A percentile compares a stretch with the other conserved stretches of the same genome.
Conservation (phyloP, 371 early-diverging fungal genomes). For the Zopfochytrium polystomum region DNA sequence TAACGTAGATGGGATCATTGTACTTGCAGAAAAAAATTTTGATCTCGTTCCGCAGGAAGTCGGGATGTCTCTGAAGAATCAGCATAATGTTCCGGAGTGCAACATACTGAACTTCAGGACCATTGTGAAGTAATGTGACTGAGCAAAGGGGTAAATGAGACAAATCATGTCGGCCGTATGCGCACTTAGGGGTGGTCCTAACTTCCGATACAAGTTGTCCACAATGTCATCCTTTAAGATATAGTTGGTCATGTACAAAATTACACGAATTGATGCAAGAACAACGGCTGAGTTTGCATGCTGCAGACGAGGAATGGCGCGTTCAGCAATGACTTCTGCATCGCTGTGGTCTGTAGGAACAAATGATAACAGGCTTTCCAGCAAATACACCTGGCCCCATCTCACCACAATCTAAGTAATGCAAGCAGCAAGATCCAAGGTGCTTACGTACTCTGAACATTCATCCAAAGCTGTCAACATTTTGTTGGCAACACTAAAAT, state of each 20-base stretch:
- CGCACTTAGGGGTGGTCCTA: conserved; percentile 86
- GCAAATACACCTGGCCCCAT: conserved; percentile 94
- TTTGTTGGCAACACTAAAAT: conserved; percentile 73
- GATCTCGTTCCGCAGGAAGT: conserved; percentile 79
- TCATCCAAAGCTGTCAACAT: conserved; percentile 89
- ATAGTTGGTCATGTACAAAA: conserved; percentile 46
- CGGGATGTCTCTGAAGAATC: conserved; percentile 78
- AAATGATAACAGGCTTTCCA: conserved; percentile 80
- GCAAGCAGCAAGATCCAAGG: conserved; percentile 7
- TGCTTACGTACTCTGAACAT: conserved; percentile 76
- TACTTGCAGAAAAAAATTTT: conserved; percentile 94
- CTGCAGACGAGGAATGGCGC: conserved; percentile 83
- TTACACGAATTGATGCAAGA: conserved; percentile 72
- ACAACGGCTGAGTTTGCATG: conserved; percentile 94
- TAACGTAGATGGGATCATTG: conserved; percentile 95
- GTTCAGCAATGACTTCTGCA: conserved; percentile 84
- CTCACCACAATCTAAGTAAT: conserved; percentile 36
- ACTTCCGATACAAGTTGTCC: conserved; percentile 66
- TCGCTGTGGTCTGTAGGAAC: conserved; percentile 66
- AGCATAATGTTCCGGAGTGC: conserved; percentile 87
- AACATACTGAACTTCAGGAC: conserved; percentile 92
- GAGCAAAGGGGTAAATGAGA: conserved; percentile 9
- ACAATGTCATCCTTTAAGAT: conserved; percentile 69
- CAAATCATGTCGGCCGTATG: background rate
- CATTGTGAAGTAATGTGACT: conserved; percentile 83